Evolutionary conservation across 805 yeast species (phyloP).

Genomic region (Candida oleophila): DNA sequence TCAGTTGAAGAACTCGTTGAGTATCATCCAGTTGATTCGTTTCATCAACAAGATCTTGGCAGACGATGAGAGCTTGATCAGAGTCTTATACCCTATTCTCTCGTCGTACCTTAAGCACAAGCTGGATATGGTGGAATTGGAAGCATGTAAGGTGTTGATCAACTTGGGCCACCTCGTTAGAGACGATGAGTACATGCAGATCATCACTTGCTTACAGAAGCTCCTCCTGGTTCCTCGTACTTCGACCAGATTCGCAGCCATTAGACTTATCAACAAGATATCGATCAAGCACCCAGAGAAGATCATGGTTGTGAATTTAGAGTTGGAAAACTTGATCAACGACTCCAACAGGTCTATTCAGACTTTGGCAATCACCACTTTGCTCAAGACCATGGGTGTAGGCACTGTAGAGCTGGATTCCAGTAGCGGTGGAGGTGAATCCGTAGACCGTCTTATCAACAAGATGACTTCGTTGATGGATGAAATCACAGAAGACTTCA

Average conservation of each 20-base stretch:
- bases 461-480: slow-evolving; percentile 86
- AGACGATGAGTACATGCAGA: slow-evolving; percentile 65
- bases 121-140: slow-evolving; percentile 87
- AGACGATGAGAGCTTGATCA: slow-evolving; percentile 67
- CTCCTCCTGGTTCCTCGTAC: slow-evolving; percentile 85
- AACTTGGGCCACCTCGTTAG: slow-evolving; percentile 52
- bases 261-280: slow-evolving; percentile 81
- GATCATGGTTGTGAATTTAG: slow-evolving; percentile 75
- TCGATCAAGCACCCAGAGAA: slow-evolving; percentile 81
- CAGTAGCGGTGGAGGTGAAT: slow-evolving; percentile 43
- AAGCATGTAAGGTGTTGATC: slow-evolving; percentile 79
- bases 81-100: slow-evolving; percentile 63
- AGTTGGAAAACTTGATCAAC: slow-evolving; percentile 81
- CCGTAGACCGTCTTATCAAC: slow-evolving; percentile 82
- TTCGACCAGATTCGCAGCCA: slow-evolving; percentile 89
- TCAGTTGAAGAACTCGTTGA: slow-evolving; percentile 73
- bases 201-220: slow-evolving; percentile 71
- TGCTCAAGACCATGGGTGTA: slow-evolving; percentile 91
- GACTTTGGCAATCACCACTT: slow-evolving; percentile 94
- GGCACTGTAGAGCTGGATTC: slow-evolving; percentile 30
- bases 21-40: slow-evolving; percentile 81
- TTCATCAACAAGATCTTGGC: slow-evolving; percentile 68
- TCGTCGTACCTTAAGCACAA: slow-evolving; percentile 73
- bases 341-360: slow-evolving; percentile 91
- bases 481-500: slow-evolving; percentile 94